A percentile compares a stretch with the other conserved stretches of the same genome.
These are phyloP conservation scores for Tubosaeta sp. DNA, from an alignment of 768 basidiomycete genomes.

Conservation along the genomic window DNA sequence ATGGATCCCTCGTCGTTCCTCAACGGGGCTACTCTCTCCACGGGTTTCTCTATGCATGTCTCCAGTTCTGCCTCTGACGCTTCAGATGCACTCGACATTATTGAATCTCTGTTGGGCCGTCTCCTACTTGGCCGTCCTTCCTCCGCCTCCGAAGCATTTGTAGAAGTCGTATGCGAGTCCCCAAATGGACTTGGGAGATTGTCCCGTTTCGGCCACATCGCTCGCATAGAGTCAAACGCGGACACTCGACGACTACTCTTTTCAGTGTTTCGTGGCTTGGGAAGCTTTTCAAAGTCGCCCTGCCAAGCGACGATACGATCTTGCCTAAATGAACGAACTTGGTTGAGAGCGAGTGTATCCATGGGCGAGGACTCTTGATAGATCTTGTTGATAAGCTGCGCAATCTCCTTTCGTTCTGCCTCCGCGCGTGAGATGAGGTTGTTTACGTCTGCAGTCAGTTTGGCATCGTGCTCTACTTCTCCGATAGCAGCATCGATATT, in stretches of 20 bases:
- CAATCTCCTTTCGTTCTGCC: slow-evolving; percentile 68
- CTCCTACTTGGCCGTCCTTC: slow-evolving; percentile 46
- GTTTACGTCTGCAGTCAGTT: slow-evolving; percentile 60
- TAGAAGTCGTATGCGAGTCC: slow-evolving; percentile 52
- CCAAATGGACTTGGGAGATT: slow-evolving; percentile 47
- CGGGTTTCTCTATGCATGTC: slow-evolving; percentile 19
- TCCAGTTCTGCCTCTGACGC: slow-evolving; percentile 60
- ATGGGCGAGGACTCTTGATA: slow-evolving; percentile 78
- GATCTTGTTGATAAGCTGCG: slow-evolving; percentile 66
- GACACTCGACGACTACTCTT: slow-evolving; percentile 52
- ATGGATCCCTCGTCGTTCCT: slow-evolving; percentile 18
- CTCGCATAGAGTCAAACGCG: slow-evolving; percentile 64
- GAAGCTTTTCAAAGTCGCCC: slow-evolving; percentile 82
- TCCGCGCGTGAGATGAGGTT: slow-evolving; percentile 68
- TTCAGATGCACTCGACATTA: slow-evolving; percentile 69
- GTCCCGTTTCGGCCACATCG: slow-evolving; percentile 67
- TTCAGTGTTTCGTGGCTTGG: slow-evolving; percentile 61
- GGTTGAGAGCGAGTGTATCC: slow-evolving; percentile 85
- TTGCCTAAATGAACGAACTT: slow-evolving; percentile 81
- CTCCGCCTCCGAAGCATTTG: slow-evolving; percentile 72
- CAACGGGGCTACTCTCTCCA: slow-evolving; percentile 13
- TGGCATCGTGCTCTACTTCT: slow-evolving; percentile 66
- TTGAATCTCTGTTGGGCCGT: slow-evolving; percentile 50
- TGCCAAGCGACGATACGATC: slow-evolving; percentile 98
- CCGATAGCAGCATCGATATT: slow-evolving; percentile 77